A percentile compares a stretch with the other conserved stretches of the same genome.
Evolutionary conservation across 2,329 filamentous ascomycete genomes (phyloP).

Genomic region (Xylariaceae sp.): DNA sequence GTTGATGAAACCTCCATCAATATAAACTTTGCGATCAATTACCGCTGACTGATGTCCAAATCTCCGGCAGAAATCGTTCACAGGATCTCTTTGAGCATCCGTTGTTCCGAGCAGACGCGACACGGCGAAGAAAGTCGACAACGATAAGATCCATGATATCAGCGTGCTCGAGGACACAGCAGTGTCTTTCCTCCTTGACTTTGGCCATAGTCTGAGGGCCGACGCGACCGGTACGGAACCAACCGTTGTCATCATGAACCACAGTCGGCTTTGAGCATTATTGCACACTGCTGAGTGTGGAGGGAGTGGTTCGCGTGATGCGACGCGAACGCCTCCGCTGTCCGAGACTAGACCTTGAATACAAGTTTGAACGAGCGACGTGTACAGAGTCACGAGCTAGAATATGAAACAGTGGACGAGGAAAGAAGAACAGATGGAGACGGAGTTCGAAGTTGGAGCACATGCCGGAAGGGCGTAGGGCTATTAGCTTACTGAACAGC

Average conservation of each 20-base stretch:
- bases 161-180: background rate
- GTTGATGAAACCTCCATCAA: slow-evolving; percentile 57
- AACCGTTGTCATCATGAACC: background rate
- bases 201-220: background rate
- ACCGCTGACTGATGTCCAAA: slow-evolving; percentile 58
- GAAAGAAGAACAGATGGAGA: too few relatives aligned
- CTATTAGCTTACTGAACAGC: too few relatives aligned
- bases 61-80: slow-evolving; percentile 49
- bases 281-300: too few relatives aligned
- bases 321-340: too few relatives aligned
- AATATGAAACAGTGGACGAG: too few relatives aligned
- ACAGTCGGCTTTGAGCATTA: too few relatives aligned
- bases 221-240: background rate
- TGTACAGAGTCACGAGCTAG: too few relatives aligned
- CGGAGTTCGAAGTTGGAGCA: too few relatives aligned
- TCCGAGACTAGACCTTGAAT: too few relatives aligned
- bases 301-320: too few relatives aligned
- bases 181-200: background rate
- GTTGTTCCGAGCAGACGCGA: background rate
- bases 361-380: too few relatives aligned
- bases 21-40: slow-evolving; percentile 55
- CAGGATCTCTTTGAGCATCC: slow-evolving; percentile 41
- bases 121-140: background rate
- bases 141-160: background rate
- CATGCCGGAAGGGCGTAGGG: too few relatives aligned